Conservation (phyloP, 1,284 basidiomycete genomes). For the Afroboletus lepidellus region DNA sequence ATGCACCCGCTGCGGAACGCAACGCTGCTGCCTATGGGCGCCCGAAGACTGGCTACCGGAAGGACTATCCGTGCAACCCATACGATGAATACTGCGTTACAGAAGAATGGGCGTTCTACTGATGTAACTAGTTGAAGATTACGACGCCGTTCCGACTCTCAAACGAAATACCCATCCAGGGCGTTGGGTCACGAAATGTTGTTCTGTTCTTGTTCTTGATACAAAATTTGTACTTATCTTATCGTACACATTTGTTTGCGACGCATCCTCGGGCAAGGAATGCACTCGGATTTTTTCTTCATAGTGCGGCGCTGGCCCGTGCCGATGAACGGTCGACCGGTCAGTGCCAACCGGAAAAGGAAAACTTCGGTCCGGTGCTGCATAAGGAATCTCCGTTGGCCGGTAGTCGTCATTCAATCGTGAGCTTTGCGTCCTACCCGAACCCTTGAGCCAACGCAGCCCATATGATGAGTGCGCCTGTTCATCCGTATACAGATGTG, state of each 20-base stretch:
- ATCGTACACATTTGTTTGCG: constrained; percentile 6
- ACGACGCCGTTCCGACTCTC: neutral
- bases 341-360: constrained; percentile 19
- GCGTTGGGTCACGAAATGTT: constrained; percentile 11
- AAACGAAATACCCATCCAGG: constrained; percentile 2
- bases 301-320: neutral
- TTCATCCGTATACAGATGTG: constrained; percentile 1
- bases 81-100: constrained; percentile 66
- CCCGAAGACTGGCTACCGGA: constrained; percentile 35
- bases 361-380: constrained; percentile 13
- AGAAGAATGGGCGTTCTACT: constrained; percentile 71
- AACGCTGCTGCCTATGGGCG: constrained; percentile 32
- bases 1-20: constrained; percentile 29
- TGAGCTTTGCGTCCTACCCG: constrained; percentile 8
- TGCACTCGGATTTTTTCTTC: neutral
- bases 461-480: constrained; percentile 41
- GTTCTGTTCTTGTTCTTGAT: constrained; percentile 8
- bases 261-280: constrained; percentile 20
- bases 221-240: constrained; percentile 27
- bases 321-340: constrained; percentile 1
- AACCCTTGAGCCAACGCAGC: constrained; percentile 14
- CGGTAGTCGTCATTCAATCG: constrained; percentile 19
- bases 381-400: constrained; percentile 6
- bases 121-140: constrained; percentile 10
- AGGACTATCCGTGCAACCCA: constrained; percentile 52